These are phyloP conservation scores for Skeletonema marinoi DNA, from an alignment of 108 stramenopile genomes.

Conservation along the genomic window DNA sequence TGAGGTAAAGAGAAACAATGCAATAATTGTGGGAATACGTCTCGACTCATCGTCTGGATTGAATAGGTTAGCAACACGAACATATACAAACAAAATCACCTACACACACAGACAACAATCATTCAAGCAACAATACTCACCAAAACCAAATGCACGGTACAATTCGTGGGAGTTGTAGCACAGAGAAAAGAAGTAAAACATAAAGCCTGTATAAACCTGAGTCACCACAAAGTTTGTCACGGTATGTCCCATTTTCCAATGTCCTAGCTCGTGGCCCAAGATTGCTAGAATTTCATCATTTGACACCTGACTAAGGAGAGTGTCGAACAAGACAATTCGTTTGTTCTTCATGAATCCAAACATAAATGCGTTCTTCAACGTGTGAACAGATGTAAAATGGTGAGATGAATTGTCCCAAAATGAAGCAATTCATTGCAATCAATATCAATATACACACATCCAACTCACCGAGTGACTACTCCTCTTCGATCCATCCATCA, in stretches of 20 bases:
- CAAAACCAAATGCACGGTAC: slow-evolving; percentile 95
- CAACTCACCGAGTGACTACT: slow-evolving; percentile 78
- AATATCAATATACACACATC: background rate
- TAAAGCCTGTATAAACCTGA: slow-evolving; percentile 88
- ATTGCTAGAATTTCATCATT: slow-evolving; percentile 94
- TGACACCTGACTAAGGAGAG: slow-evolving; percentile 86
- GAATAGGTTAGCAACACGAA: too few relatives aligned
- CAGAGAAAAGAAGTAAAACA: slow-evolving; percentile 91
- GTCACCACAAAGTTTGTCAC: slow-evolving; percentile 89
- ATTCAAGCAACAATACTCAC: too few relatives aligned
- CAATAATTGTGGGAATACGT: slow-evolving; percentile 85
- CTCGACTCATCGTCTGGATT: slow-evolving; percentile 52
- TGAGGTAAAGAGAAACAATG: slow-evolving; percentile 90
- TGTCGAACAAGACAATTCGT: slow-evolving; percentile 99
- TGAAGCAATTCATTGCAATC: too few relatives aligned
- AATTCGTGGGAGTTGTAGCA: slow-evolving; percentile 76
- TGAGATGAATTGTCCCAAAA: background rate
- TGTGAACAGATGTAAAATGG: background rate
- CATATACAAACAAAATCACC: too few relatives aligned
- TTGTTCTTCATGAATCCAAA: slow-evolving; percentile 98
- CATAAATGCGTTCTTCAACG: slow-evolving; percentile 93
- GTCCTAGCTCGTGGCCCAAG: slow-evolving; percentile 92
- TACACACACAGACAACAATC: too few relatives aligned
- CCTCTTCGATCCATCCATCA: slow-evolving; percentile 97
- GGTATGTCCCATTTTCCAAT: slow-evolving; percentile 99